phyloP scores from a whole-genome alignment of 2,329 filamentous ascomycete genomes.

The Colletotrichum tropicicola region DNA sequence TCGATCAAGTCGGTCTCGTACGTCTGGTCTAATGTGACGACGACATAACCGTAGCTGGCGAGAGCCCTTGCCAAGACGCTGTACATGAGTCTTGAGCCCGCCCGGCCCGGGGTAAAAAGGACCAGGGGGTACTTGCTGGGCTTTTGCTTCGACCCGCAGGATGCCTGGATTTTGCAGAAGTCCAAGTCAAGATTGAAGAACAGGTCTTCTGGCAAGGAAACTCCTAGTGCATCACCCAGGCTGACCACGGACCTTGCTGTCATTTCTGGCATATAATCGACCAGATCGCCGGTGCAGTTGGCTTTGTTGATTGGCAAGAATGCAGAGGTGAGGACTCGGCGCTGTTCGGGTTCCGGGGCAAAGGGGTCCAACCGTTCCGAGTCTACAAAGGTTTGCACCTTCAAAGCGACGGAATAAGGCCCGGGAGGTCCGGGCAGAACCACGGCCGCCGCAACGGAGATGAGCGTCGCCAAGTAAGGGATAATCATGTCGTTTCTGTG shows the following conservation, averaged over 20 bases:
- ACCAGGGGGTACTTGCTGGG: conserved; percentile 35
- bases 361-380: conserved; percentile 32
- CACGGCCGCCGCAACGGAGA: not conserved
- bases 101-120: conserved; percentile 55
- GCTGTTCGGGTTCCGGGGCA: conserved; percentile 29
- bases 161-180: conserved; percentile 25
- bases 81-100: conserved; percentile 51
- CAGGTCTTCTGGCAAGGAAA: conserved; percentile 8
- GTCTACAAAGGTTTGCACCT: conserved; percentile 32
- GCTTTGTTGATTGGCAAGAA: conserved; percentile 22
- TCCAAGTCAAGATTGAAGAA: conserved; percentile 28
- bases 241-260: conserved; percentile 11
- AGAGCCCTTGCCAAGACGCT: conserved; percentile 51
- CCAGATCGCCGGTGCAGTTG: conserved; percentile 11
- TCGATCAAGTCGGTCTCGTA: conserved; percentile 55
- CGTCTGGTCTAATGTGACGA: conserved; percentile 58
- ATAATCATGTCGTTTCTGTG: not conserved
- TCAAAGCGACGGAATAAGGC: conserved; percentile 15
- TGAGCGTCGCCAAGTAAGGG: not conserved
- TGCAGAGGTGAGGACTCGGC: conserved; percentile 27
- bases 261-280: conserved; percentile 30
- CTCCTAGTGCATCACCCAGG: conserved; percentile 9
- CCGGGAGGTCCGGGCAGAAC: not conserved
- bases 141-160: not conserved
- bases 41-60: conserved; percentile 54